Evolutionary conservation across 1,139 yeast species (phyloP), one percentile per base, ranked within the genome.

Genomic region (Meyerozyma athensensis): DNA sequence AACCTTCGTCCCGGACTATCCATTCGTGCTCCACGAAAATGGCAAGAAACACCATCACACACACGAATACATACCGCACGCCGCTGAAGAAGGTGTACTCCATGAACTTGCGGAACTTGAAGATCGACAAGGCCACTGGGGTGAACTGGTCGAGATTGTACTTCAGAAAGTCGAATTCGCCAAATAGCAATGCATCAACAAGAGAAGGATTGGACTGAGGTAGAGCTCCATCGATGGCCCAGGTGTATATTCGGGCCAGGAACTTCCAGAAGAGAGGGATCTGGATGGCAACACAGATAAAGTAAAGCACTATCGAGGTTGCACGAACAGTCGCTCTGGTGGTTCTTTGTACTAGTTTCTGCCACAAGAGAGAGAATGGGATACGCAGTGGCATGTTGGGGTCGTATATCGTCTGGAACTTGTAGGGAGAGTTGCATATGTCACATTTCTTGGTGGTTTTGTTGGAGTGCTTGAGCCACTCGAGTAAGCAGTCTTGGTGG

Each of bases 401-500:
- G 39, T 78, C 79, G 54, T 82, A 86, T 3, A 84, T 74, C 19
- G 90, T 84, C 33, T 74, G 72, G 58, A 92, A 86, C 42, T 68
- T 72, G 58, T 85, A 90, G 12, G 81, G 78, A 19, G 86, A 71
- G 51, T 87, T 83, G 56, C 99, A 92, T 24, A 92, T 86, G 56
- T 92, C 98, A 70, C 99, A 92, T 33, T 76, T 72, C 34, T 79
- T 74, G 32, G 74, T 68, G 36, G 77, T 69, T 44, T 77, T 72
- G 34, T 85, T 77, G 47, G 81, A 78, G 50, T 68, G 75, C 41
- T 71, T 72, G 30, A 92, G 71, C 99, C 99, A 92, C 54, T 87
- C 95, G 51, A 81, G 67, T 35, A 92, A 64, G 62, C 98, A 92
- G 36, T 83, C 94, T 58, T 92, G 95, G 60, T 92, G 99, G 40